Conservation (phyloP, 495 filamentous ascomycete species). For the Sphaerosporella brunnea region DNA sequence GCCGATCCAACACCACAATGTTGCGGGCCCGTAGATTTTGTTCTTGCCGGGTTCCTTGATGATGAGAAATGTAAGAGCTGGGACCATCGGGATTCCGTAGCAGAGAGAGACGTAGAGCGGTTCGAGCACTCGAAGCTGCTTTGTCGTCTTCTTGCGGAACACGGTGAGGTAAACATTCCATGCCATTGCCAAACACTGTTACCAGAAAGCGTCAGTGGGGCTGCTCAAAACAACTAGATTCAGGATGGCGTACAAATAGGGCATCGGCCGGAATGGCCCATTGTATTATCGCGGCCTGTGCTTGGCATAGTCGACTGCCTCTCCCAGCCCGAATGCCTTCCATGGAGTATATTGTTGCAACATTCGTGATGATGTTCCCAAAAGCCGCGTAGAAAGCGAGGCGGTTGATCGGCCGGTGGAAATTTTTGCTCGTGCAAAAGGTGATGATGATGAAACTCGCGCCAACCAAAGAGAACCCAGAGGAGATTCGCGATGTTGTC, state of each 20-base stretch:
- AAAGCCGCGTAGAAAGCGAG: constrained; percentile 72
- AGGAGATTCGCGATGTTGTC: constrained; percentile 22
- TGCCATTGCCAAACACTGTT: constrained; percentile 56
- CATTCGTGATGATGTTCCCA: constrained; percentile 65
- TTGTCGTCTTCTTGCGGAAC: constrained; percentile 53
- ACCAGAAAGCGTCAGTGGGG: neutral
- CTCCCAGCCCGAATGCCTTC: constrained; percentile 33
- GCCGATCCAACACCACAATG: constrained; percentile 74
- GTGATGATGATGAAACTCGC: constrained; percentile 57
- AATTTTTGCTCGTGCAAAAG: constrained; percentile 41
- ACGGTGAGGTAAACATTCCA: constrained; percentile 78
- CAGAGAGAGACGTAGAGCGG: constrained; percentile 51
- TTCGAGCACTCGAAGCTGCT: constrained; percentile 50
- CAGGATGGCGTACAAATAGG: constrained; percentile 5
- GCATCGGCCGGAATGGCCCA: constrained; percentile 65
- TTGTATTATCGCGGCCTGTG: constrained; percentile 58
- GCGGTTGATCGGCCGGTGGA: constrained; percentile 77
- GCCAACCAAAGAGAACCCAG: constrained; percentile 47
- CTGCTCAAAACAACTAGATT: neutral
- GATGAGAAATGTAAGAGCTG: constrained; percentile 51
- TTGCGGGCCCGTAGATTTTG: constrained; percentile 57
- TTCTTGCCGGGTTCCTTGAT: constrained; percentile 34
- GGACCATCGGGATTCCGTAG: constrained; percentile 60
- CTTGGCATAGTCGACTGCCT: constrained; percentile 44
- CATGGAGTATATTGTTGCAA: constrained; percentile 54